A percentile compares a stretch with the other conserved stretches of the same genome.
These are phyloP conservation scores for Allomyces macrogynus DNA, from an alignment of 192 early-diverging fungal genomes.

Conservation along the genomic window DNA sequence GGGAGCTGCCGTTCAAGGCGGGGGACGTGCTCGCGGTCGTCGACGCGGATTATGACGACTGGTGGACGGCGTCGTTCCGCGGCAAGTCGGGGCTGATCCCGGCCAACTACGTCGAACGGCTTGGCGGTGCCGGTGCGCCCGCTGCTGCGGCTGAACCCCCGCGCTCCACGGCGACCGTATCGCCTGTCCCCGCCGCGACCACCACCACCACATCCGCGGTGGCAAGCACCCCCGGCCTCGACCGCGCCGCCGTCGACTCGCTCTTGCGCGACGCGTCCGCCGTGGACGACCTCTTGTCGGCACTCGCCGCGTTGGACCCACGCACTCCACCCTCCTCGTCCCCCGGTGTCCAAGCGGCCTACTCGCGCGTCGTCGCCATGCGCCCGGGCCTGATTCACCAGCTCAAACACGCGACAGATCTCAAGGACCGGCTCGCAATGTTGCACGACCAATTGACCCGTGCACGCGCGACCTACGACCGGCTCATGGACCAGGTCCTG, in stretches of 20 bases:
- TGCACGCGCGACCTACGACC: not conserved
- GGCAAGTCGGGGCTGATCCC: slow-evolving; percentile 90
- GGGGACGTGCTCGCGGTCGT: slow-evolving; percentile 78
- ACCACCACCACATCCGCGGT: not conserved
- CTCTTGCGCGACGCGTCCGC: not conserved
- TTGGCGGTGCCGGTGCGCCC: slow-evolving; percentile 3
- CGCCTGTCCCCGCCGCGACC: not conserved
- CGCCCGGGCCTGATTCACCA: not conserved
- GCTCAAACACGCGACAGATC: not conserved
- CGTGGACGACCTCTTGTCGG: slow-evolving; percentile 3
- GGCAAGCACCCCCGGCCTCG: not conserved
- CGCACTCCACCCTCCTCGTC: not conserved
- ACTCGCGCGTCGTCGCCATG: not conserved
- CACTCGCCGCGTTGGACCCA: not conserved
- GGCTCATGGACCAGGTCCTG: not conserved
- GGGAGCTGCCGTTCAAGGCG: slow-evolving; percentile 72
- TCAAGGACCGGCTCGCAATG: not conserved
- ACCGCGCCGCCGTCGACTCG: not conserved
- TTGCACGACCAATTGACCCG: not conserved
- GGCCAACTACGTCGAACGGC: slow-evolving; percentile 74
- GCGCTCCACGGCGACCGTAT: not conserved
- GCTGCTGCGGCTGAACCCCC: not conserved
- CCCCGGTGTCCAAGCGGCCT: not conserved
- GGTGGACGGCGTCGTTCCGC: slow-evolving; percentile 89
- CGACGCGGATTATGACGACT: slow-evolving; percentile 89